These are phyloP conservation scores for Rhodotorula paludigena DNA, from an alignment of 768 basidiomycete genomes.

Conservation along the genomic window DNA sequence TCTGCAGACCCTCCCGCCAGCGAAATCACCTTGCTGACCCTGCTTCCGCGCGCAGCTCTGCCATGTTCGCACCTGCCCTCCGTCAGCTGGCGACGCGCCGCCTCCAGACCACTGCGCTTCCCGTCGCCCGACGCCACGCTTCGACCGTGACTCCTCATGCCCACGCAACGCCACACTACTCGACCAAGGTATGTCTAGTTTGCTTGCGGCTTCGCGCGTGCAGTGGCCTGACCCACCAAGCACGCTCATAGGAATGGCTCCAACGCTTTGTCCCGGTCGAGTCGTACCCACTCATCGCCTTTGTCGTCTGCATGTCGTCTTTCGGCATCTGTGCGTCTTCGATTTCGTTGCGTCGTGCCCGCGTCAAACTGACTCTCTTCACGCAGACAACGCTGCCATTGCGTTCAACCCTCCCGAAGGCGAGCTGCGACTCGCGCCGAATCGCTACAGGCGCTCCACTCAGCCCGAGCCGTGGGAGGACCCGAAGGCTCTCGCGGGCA, in stretches of 20 bases:
- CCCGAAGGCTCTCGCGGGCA: neutral
- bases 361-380: neutral
- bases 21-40: neutral
- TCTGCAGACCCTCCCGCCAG: no score
- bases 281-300: slow-evolving; percentile 2
- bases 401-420: slow-evolving; percentile 1
- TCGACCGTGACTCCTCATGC: neutral
- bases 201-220: neutral
- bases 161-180: neutral
- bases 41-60: neutral
- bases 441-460: neutral
- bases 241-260: neutral
- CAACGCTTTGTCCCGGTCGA: slow-evolving; percentile 3
- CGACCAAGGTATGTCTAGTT: neutral
- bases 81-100: neutral
- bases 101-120: neutral
- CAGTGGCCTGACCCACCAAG: neutral
- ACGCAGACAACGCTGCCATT: neutral
- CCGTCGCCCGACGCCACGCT: neutral
- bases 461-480: slow-evolving; percentile 5
- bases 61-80: neutral
- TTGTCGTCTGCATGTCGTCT: neutral
- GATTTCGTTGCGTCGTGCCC: neutral
- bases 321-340: neutral
- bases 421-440: slow-evolving; percentile 3